A percentile compares a stretch with the other conserved stretches of the same genome.
Evolutionary conservation across 208 protist species (phyloP).

Genomic region (Trypanosoma scelopori): DNA sequence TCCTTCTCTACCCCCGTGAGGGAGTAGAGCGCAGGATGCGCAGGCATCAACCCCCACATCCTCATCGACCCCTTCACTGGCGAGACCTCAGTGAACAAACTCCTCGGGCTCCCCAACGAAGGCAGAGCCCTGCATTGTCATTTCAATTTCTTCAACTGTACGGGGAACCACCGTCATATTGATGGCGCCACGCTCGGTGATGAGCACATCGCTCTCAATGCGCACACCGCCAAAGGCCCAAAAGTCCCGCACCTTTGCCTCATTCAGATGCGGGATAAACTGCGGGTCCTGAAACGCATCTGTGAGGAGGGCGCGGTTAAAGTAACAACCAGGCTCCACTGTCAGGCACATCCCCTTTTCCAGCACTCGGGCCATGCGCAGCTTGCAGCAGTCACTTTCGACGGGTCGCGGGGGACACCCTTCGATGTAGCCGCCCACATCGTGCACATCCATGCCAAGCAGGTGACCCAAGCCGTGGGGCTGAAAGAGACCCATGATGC

Average conservation of each 20-base stretch:
- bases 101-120: constrained; percentile 68
- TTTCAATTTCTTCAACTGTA: constrained; percentile 86
- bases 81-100: constrained; percentile 48
- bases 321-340: constrained; percentile 96
- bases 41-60: too few relatives aligned
- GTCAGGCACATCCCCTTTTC: constrained; percentile 95
- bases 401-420: constrained; percentile 57
- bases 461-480: constrained; percentile 97
- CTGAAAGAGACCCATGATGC: constrained; percentile 95
- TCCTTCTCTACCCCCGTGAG: too few relatives aligned
- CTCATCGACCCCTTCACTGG: neutral
- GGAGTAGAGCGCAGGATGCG: too few relatives aligned
- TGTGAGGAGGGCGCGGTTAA: constrained; percentile 85
- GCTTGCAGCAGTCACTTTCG: constrained; percentile 77
- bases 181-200: constrained; percentile 89
- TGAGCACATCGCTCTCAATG: constrained; percentile 97
- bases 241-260: constrained; percentile 76
- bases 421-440: constrained; percentile 96
- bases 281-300: constrained; percentile 70
- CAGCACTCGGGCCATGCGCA: constrained; percentile 89
- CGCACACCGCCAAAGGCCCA: constrained; percentile 95
- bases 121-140: constrained; percentile 69
- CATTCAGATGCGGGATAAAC: constrained; percentile 84
- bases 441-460: constrained; percentile 95
- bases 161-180: constrained; percentile 87